Base-by-base conservation (phyloP, 2,329 filamentous ascomycete species). In the Penicillium verrucosum region DNA sequence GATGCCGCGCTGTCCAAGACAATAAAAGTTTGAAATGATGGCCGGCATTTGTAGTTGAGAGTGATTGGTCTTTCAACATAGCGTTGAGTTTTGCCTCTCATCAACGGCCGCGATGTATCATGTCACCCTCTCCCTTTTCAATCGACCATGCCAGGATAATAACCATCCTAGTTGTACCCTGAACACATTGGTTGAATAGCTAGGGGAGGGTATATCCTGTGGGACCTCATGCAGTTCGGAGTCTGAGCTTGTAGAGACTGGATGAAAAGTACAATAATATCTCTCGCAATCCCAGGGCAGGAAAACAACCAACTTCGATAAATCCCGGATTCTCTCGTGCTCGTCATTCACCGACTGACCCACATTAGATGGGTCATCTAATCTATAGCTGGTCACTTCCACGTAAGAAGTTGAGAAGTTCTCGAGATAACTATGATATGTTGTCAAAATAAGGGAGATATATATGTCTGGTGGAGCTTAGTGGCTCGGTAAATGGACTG, bases 81-180 rank as follows among this genome's bases (percentile, higher is more conserved):
- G 56, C 50, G n/a, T 64, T 53, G 7, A 71, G 52, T 1, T 51
- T 65, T 0, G 62, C 60, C 48, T 70, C 63, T 41, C 18, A 18
- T 72, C 70, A 0, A 72, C 45, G 3, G 72, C 62, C 1, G 52
- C 69, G 36, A 73, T 60, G n/a, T n/a, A n/a, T n/a, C n/a, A n/a
- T n/a, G 37, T 72, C 68, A 6, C 69, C 68, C 3, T 54, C 36
- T 0, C 59, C 64, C 7, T 61, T 58, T 1, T 64, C 54, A 5
- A 70, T 40, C 0, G 63, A 56, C n/a, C 70, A 65, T 1, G 62
- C 68, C 21, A 69, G 63, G 0, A 61, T 66, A 0, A 70, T 55
- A 32, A 60, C 68, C 69, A 72, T 0, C 63, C 64, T 3, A 62
- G 51, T 16, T 63, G 60, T 7, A 57, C 59, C 40, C 65, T 58